Evolutionary conservation across 2,329 filamentous ascomycete genomes (phyloP).

Genomic region (Penicillium sp.): DNA sequence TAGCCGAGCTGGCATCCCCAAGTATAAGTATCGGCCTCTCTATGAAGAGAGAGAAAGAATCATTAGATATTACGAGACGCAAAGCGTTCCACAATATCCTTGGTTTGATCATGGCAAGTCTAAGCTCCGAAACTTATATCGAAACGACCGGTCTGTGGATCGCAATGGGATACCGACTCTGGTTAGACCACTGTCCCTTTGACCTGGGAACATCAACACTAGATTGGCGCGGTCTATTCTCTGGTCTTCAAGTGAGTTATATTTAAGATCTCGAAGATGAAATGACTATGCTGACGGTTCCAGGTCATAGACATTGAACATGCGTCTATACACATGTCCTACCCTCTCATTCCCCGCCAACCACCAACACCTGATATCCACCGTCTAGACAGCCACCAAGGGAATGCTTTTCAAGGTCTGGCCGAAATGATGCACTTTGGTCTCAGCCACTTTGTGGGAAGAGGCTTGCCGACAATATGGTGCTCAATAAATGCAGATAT

Average conservation of each 20-base stretch:
- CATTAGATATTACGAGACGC: slow-evolving; percentile 3
- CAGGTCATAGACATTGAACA: slow-evolving; percentile 33
- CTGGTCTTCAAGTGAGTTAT: slow-evolving; percentile 25
- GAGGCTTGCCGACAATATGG: slow-evolving; percentile 31
- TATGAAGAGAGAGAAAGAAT: neutral
- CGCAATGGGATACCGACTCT: slow-evolving; percentile 29
- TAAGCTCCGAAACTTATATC: slow-evolving; percentile 31
- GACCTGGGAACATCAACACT: slow-evolving; percentile 7
- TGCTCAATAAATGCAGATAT: slow-evolving; percentile 25
- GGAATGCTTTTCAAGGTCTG: slow-evolving; percentile 27
- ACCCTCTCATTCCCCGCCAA: slow-evolving; percentile 28
- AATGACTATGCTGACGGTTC: neutral
- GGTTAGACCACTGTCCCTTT: slow-evolving; percentile 27
- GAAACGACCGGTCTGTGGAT: slow-evolving; percentile 31
- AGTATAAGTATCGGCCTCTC: neutral
- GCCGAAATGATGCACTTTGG: slow-evolving; percentile 33
- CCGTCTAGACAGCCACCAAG: slow-evolving; percentile 20
- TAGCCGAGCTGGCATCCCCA: slow-evolving; percentile 25
- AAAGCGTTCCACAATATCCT: slow-evolving; percentile 28
- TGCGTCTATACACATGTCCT: slow-evolving; percentile 33
- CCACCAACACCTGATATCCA: slow-evolving; percentile 22
- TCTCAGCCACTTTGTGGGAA: slow-evolving; percentile 31
- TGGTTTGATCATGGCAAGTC: slow-evolving; percentile 31
- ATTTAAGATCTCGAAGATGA: neutral
- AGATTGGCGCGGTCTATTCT: slow-evolving; percentile 29